Conservation (phyloP, 1,139 yeast genomes). For the Geotrichum siamense region DNA sequence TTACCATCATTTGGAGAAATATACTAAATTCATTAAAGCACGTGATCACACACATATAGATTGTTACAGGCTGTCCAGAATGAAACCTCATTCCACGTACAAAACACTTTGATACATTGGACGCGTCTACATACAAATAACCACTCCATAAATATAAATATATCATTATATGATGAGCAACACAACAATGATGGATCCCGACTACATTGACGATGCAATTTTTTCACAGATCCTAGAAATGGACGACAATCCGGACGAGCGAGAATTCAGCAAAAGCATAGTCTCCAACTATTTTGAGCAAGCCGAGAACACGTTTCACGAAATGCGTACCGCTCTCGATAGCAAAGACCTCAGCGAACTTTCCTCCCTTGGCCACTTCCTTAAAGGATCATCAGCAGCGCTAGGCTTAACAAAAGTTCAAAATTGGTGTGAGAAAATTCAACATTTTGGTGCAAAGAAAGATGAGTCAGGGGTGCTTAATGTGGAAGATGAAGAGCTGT, state of each 20-base stretch:
- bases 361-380: slow-evolving; percentile 78
- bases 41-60: too few species aligned
- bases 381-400: slow-evolving; percentile 95
- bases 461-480: slow-evolving; percentile 35
- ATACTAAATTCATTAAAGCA: too few species aligned
- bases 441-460: slow-evolving; percentile 66
- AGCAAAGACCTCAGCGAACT: slow-evolving; percentile 49
- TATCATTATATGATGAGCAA: too few species aligned
- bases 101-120: too few species aligned
- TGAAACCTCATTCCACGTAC: too few species aligned
- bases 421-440: slow-evolving; percentile 85
- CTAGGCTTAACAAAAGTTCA: slow-evolving; percentile 78
- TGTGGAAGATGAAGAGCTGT: slow-evolving; percentile 26
- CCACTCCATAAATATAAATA: too few species aligned
- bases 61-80: too few species aligned
- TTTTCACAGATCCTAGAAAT: slow-evolving; percentile 82
- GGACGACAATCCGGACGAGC: slow-evolving; percentile 87
- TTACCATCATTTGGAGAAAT: too few species aligned
- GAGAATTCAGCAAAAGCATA: slow-evolving; percentile 68
- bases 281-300: slow-evolving; percentile 84
- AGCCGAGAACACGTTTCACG: slow-evolving; percentile 68
- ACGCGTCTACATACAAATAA: too few species aligned
- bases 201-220: slow-evolving; percentile 80
- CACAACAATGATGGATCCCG: too few species aligned
- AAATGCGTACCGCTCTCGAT: slow-evolving; percentile 54